Evolutionary conservation across 192 early-diverging fungal genomes (phyloP), one percentile per base, ranked within the genome.

Genomic region (Oehlia diaphana): DNA sequence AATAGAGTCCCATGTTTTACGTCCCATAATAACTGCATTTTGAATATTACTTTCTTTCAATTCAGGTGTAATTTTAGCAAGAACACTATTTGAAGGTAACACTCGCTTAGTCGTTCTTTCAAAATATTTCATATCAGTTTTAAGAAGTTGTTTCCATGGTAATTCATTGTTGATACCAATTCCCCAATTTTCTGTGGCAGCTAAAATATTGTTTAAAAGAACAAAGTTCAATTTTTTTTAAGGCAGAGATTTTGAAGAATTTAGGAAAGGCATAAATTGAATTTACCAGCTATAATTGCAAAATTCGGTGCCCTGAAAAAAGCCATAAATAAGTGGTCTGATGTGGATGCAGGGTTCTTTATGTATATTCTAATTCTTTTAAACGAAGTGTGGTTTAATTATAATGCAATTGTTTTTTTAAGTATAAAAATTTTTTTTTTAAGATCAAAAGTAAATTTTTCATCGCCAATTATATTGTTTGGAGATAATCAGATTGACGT

Each of bases 1-100:
- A 64, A 99, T 95, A 4, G 93, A 94, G 80, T 97, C 94, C 96
- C 97, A 99, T 23, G 96, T 97, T 26, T 86, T 84, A 63, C 96
- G 89, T 63, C 98, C 98, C 95, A 99, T 96, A 79, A 99, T 94
- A 63, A 95, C 93, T 1, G 92, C 93, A 83, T 99, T 99, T 33
- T 53, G 49, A 61, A 67, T 10, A 9, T 47, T n/a, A 39, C 26
- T 13, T 2, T 49, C 49, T 61, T 21, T 74, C 23, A 7, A 5
- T 42, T 42, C 7, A 8, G 39, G 39, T 8, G 39, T 42, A 42
- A 42, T 42, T 7, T 0, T 42, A 42, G 39, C 8, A 42, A 42
- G 39, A 9, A 9, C 9, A 49, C 76, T 73, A 42, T 44, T 19
- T 23, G 71, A 50, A 9, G 62, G 37, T 23, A 80, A 82, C 7